These are phyloP conservation scores for Boletus sp. DNA, from an alignment of 768 basidiomycete species.

Conservation along the genomic window DNA sequence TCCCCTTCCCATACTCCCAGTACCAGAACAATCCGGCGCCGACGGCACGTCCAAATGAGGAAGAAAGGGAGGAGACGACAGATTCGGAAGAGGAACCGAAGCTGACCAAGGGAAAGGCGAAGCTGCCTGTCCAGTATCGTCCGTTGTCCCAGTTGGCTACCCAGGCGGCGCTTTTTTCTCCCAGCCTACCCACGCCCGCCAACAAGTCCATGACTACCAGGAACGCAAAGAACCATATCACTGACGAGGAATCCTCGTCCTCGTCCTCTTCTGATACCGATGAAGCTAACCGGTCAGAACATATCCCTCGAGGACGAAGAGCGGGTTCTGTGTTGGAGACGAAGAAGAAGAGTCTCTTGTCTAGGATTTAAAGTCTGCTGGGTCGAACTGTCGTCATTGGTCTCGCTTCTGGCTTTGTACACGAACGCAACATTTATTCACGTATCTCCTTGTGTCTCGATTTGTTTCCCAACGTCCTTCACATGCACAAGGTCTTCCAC, in stretches of 20 bases:
- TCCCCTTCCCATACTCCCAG: constrained; percentile 55
- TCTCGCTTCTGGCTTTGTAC: background rate
- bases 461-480: background rate
- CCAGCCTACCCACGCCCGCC: constrained; percentile 36
- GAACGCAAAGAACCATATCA: constrained; percentile 23
- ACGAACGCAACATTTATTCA: background rate
- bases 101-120: constrained; percentile 21
- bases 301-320: constrained; percentile 58
- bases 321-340: constrained; percentile 43
- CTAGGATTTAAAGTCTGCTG: background rate
- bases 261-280: constrained; percentile 43
- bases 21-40: constrained; percentile 21
- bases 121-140: constrained; percentile 34
- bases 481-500: background rate
- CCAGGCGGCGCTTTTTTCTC: constrained; percentile 32
- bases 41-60: constrained; percentile 22
- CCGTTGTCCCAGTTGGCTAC: constrained; percentile 53
- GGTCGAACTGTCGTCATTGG: background rate
- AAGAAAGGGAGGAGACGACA: constrained; percentile 35
- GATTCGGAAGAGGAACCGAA: constrained; percentile 24
- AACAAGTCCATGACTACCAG: constrained; percentile 27
- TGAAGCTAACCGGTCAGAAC: constrained; percentile 37
- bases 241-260: constrained; percentile 26
- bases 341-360: constrained; percentile 24
- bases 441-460: background rate